Base-by-base conservation (phyloP, 176 grass and related monocot genomes). In the Zea mays region DNA sequence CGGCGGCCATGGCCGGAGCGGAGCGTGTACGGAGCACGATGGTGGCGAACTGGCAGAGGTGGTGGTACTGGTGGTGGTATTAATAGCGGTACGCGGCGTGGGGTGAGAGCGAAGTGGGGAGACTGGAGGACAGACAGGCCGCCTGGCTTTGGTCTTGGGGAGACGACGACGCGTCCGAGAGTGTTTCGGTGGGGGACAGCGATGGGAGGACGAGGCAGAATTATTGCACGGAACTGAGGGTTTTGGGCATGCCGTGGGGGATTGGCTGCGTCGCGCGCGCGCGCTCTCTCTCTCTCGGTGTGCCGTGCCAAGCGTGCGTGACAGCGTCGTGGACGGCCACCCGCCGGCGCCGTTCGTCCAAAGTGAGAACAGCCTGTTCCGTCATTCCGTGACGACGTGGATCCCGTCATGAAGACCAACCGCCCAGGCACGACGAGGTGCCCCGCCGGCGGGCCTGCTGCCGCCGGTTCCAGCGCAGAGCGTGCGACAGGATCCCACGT, bases 1-100 rank as follows among this genome's bases (percentile, higher is more conserved):
- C 27, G 33, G 36, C 47, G 77, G 83, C 85, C 75, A 93, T 92
- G 48, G 84, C 3, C 21, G 62, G 48, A 67, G 61, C 4, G 34
- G 57, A 46, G 77, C 5, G 27, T 4, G 78, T 48, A 40, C 55
- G 41, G 41, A 12, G 64, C 57, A 43, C n/a, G 54, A 68, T 2
- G 73, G 20, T 54, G 77, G 46, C 27, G 46, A 27, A 27, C 27
- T 27, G 27, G 27, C 27, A 27, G 68, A 48, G 51, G 84, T 0
- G 65, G 43, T 56, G 78, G 40, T 8, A 17, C 61, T 2, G 45
- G 68, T 8, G 13, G 74, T 73, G 41, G n/a, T 60, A 81, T 78
- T 75, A 84, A 77, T 84, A 80, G 85, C 59, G 8, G 49, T 15
- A 21, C 76, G 63, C 63, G 43, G 75, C 68, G 57, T 48, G 69